Base-by-base conservation (phyloP, 2,329 filamentous ascomycete genomes). In the Neophaeococcomyces aloes region DNA sequence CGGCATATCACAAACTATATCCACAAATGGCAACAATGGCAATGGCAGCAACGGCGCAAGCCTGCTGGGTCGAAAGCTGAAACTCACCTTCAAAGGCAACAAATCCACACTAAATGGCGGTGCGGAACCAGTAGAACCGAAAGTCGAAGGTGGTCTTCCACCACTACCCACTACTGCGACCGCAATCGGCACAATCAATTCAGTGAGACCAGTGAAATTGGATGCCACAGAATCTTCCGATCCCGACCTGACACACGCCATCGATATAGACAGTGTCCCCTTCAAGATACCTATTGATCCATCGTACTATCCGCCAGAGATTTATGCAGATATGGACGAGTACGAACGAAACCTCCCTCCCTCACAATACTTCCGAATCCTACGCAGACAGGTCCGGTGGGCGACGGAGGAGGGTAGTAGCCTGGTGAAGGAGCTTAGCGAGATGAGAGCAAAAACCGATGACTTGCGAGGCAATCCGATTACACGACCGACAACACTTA, bases 321-420 rank as follows among this genome's bases (percentile, higher is more conserved):
- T 66, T 32, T 61, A 57, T 10, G 54, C 60, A 1, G 64, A 66
- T 31, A 59, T 66, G 51, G 66, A 68, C 41, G 60, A 62, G 8
- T 60, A 64, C 35, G 68, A 71, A 47, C 59, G 68, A 13, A 48
- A 56, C 13, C 59, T 71, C 34, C 59, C 56, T 27, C 61, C 65
- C 2, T 61, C 59, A 11, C 61, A 69, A 35, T 60, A 69, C 18
- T 69, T 65, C 48, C 60, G 65, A 23, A 54, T 71, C 3, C 59
- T 71, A 8, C 65, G 66, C 27, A 61, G 67, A 15, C 67, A 71
- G 51, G 62, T 71, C 15, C 57, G 62, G 44, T 71, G 68, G 68
- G 67, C 67, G 1, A 63, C 68, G 48, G 58, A 68, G 32, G 68
- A 70, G 45, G 57, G 58, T 1, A 49, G 49, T 4, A 55, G 59